Evolutionary conservation across 225 moss, liverwort and hornwort genomes (phyloP).

Genomic region (Sphagnum contortum): DNA sequence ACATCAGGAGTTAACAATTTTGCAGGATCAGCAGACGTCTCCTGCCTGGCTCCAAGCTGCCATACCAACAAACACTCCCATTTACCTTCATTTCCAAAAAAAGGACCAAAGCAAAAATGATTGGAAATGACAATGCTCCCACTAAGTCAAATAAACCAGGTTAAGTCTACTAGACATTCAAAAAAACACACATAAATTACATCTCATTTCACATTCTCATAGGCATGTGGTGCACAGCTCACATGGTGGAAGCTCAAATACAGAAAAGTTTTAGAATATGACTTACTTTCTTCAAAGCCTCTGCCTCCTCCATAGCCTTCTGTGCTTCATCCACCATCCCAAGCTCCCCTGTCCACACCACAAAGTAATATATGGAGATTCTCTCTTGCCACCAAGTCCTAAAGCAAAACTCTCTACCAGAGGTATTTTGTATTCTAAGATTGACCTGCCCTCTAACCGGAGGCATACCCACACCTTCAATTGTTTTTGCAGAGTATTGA

Average conservation of each 20-base stretch:
- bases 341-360: slow-evolving; percentile 56
- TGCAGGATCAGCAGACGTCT: slow-evolving; percentile 52
- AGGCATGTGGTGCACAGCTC: too few relatives aligned
- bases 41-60: slow-evolving; percentile 81
- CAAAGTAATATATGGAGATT: background rate
- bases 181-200: too few relatives aligned
- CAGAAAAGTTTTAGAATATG: background rate
- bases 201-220: too few relatives aligned
- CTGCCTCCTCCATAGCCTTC: slow-evolving; percentile 88
- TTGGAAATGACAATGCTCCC: too few relatives aligned
- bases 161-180: too few relatives aligned
- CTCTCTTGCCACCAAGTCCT: too few relatives aligned
- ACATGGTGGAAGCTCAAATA: too few relatives aligned
- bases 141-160: too few relatives aligned
- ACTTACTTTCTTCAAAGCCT: slow-evolving; percentile 65
- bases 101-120: too few relatives aligned
- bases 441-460: background rate
- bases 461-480: background rate
- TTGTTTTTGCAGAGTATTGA: too few relatives aligned
- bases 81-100: background rate
- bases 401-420: too few relatives aligned
- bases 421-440: background rate
- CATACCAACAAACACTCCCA: background rate
- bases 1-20: slow-evolving; percentile 81
- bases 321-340: slow-evolving; percentile 97